phyloP scores from a whole-genome alignment of 805 yeast genomes.

The Barnettozyma botsteinii region DNA sequence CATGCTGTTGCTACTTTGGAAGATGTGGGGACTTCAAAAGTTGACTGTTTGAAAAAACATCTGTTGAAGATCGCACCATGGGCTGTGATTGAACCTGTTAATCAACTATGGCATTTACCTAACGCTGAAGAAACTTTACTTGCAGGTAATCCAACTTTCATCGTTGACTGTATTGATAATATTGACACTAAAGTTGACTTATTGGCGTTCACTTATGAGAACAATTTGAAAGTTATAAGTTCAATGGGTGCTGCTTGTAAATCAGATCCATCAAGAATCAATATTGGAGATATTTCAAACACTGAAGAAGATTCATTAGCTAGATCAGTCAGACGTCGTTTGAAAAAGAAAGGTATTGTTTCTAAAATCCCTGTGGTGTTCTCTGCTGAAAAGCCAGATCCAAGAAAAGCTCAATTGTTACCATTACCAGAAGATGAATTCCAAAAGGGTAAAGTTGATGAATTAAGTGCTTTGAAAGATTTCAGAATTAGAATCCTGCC shows the following conservation, averaged over 20 bases:
- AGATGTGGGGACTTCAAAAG: conserved; percentile 93
- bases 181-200: conserved; percentile 95
- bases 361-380: conserved; percentile 82
- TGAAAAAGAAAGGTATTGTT: conserved; percentile 72
- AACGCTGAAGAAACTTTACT: conserved; percentile 56
- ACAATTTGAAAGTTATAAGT: conserved; percentile 64
- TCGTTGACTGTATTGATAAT: conserved; percentile 95
- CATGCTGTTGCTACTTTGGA: conserved; percentile 88
- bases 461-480: conserved; percentile 78
- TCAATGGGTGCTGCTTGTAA: conserved; percentile 98
- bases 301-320: conserved; percentile 95
- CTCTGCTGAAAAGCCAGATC: conserved; percentile 95
- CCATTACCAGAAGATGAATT: conserved; percentile 82
- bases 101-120: conserved; percentile 69
- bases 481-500: conserved; percentile 94
- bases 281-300: conserved; percentile 79
- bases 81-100: conserved; percentile 73
- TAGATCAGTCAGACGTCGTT: conserved; percentile 75
- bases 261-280: conserved; percentile 88
- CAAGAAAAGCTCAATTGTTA: conserved; percentile 79
- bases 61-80: conserved; percentile 84
- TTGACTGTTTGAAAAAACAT: conserved; percentile 67
- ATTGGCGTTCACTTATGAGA: conserved; percentile 60
- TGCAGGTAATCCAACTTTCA: conserved; percentile 60
- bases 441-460: conserved; percentile 77